These are phyloP conservation scores for Gynochthodes officinalis DNA, from an alignment of 257 asterid species.

Conservation along the genomic window DNA sequence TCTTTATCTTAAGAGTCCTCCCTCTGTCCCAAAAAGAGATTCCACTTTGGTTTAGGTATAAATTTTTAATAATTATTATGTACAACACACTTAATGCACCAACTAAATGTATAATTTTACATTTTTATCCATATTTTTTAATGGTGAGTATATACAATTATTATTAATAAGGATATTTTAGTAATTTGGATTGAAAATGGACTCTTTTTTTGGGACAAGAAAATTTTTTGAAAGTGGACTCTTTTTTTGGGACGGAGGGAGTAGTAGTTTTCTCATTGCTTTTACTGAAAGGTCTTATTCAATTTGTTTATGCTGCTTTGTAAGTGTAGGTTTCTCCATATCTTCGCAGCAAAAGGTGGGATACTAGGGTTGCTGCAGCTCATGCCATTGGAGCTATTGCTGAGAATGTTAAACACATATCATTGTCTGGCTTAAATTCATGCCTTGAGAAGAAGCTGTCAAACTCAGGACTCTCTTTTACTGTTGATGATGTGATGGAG, in stretches of 20 bases:
- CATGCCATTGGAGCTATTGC: slow-evolving; percentile 97
- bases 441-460: slow-evolving; percentile 62
- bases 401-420: slow-evolving; percentile 77
- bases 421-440: slow-evolving; percentile 55
- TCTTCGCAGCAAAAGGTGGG: slow-evolving; percentile 97
- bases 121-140: too few relatives aligned
- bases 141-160: too few relatives aligned
- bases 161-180: too few relatives aligned
- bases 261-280: slow-evolving; percentile 1
- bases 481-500: slow-evolving; percentile 63
- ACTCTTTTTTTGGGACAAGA: too few relatives aligned
- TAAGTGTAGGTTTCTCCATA: slow-evolving; percentile 68
- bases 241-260: too few relatives aligned
- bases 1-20: not conserved
- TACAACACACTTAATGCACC: too few relatives aligned
- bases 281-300: not conserved
- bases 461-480: slow-evolving; percentile 66
- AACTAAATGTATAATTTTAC: too few relatives aligned
- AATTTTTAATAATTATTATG: too few relatives aligned
- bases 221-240: too few relatives aligned
- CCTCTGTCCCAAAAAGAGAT: too few relatives aligned
- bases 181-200: too few relatives aligned
- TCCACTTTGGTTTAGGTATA: too few relatives aligned
- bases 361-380: slow-evolving; percentile 99
- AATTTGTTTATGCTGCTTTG: not conserved